phyloP scores from a whole-genome alignment of 169 alveolate species.

The Plasmodium berghei region DNA sequence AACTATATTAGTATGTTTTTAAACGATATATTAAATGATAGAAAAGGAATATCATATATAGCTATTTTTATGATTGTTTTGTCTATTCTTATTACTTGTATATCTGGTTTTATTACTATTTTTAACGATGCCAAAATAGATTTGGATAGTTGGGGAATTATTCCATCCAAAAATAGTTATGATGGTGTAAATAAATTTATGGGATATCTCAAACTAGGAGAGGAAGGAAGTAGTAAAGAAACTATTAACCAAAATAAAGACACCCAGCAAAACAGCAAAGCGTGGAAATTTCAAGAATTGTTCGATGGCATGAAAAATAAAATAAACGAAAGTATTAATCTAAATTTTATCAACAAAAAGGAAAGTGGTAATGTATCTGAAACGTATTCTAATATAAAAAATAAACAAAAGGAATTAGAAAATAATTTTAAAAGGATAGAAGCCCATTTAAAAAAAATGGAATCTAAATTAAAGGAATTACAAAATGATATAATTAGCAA shows the following conservation, averaged over 20 bases:
- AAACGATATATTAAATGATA: conserved; percentile 65
- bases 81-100: conserved; percentile 44
- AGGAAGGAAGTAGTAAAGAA: conserved; percentile 7
- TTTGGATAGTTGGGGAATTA: conserved; percentile 6
- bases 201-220: conserved; percentile 30
- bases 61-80: conserved; percentile 49
- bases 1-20: conserved; percentile 12
- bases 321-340: conserved; percentile 16
- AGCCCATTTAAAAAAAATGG: conserved; percentile 40
- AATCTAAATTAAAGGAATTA: conserved; percentile 8
- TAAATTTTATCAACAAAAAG: neutral
- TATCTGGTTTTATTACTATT: conserved; percentile 65
- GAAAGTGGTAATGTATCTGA: neutral
- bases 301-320: conserved; percentile 6
- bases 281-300: conserved; percentile 6
- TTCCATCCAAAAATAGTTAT: conserved; percentile 35
- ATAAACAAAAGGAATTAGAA: conserved; percentile 18
- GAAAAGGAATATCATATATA: conserved; percentile 68
- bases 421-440: conserved; percentile 13
- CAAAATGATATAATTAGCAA: too few relatives aligned
- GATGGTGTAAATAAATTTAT: conserved; percentile 47
- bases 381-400: conserved; percentile 8
- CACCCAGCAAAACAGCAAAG: too few relatives aligned
- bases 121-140: conserved; percentile 10
- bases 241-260: neutral